Evolutionary conservation across 257 asterid species (phyloP).

Genomic region (Capsicum chinense): DNA sequence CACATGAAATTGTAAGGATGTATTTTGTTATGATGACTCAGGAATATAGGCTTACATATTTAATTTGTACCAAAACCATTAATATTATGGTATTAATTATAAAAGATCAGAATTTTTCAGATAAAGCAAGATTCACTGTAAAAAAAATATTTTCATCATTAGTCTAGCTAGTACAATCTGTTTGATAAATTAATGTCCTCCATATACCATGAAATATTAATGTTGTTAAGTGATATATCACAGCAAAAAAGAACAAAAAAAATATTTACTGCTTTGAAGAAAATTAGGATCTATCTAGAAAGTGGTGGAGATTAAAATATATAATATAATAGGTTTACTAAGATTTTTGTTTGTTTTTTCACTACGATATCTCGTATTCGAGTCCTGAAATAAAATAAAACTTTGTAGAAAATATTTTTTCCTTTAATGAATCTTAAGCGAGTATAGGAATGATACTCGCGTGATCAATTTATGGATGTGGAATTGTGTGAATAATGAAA

Average conservation of each 20-base stretch:
- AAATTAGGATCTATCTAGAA: no score
- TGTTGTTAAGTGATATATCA: not conserved
- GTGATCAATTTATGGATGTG: not conserved
- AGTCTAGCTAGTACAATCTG: no score
- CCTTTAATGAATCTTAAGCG: no score
- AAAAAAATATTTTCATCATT: not conserved
- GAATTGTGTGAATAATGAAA: not conserved
- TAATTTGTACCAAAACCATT: not conserved
- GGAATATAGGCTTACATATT: not conserved
- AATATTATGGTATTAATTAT: not conserved
- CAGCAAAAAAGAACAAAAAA: not conserved
- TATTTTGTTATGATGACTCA: not conserved
- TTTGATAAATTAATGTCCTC: no score
- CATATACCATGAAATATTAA: not conserved
- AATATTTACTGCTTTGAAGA: no score
- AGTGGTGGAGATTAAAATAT: no score
- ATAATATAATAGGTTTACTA: no score
- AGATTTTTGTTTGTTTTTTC: no score
- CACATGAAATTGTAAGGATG: not conserved
- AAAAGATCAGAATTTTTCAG: not conserved
- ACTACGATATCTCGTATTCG: no score
- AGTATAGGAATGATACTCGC: not conserved
- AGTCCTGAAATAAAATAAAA: no score
- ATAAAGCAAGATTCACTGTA: not conserved
- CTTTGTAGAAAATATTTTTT: no score